phyloP scores from a whole-genome alignment of 139 green algal species.

The Chlamydomonas sp. region DNA sequence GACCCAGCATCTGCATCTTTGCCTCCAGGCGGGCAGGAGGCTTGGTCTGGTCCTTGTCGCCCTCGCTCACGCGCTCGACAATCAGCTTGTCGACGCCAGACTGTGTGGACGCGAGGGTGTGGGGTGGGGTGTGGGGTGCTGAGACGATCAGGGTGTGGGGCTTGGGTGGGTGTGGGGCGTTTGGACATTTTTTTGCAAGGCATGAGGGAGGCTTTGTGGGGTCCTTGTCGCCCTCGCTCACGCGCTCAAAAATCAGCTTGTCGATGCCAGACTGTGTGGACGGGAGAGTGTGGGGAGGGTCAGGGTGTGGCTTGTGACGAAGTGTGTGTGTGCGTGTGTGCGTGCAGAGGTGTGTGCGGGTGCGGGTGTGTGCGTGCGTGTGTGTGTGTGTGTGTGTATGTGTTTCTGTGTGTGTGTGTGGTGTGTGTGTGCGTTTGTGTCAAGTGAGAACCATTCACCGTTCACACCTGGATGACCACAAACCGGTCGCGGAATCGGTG shows the following conservation, averaged over 20 bases:
- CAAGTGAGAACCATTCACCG: too few relatives aligned
- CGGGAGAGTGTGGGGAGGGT: too few relatives aligned
- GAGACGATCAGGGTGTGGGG: too few relatives aligned
- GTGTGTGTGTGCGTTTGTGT: too few relatives aligned
- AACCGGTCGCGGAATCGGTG: constrained; percentile 35
- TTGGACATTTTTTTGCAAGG: neutral
- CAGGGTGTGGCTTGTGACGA: too few relatives aligned
- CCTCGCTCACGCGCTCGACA: constrained; percentile 29
- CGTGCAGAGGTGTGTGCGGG: too few relatives aligned
- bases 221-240: constrained; percentile 16
- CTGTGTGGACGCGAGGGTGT: constrained; percentile 25
- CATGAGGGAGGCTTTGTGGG: neutral
- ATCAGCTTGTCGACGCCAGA: constrained; percentile 28
- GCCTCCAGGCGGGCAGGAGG: neutral
- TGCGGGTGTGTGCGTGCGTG: too few relatives aligned
- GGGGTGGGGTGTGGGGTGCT: too few relatives aligned
- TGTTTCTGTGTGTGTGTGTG: too few relatives aligned
- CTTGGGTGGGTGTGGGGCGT: too few relatives aligned
- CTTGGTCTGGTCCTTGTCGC: neutral
- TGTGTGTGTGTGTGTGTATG: too few relatives aligned
- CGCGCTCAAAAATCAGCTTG: constrained; percentile 32
- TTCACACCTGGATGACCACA: constrained; percentile 47
- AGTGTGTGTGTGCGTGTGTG: too few relatives aligned
- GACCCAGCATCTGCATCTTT: constrained; percentile 36
- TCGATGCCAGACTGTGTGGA: constrained; percentile 28